These are phyloP conservation scores for Salmacisia buchloeana DNA, from an alignment of 1,284 basidiomycete genomes.

Conservation along the genomic window DNA sequence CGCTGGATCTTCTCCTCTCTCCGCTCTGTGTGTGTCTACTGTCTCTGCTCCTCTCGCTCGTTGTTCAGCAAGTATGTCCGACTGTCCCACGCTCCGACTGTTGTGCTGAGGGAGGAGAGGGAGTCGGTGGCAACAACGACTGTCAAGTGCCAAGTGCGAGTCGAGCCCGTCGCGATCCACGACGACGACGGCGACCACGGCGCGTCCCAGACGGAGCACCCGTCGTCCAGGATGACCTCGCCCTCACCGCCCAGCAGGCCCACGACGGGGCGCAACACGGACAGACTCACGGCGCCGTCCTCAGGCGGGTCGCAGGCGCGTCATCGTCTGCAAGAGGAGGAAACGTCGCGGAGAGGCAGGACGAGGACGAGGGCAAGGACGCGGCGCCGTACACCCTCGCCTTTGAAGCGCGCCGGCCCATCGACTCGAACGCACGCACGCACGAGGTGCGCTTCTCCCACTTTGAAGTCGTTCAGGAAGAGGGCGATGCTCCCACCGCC, in stretches of 20 bases:
- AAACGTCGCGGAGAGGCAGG: no score
- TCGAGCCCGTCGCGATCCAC: no score
- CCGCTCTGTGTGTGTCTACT: no score
- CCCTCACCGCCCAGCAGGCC: not conserved
- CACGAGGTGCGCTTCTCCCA: not conserved
- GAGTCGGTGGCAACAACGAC: no score
- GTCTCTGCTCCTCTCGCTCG: no score
- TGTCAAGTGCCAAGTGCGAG: no score
- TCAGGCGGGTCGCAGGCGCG: not conserved
- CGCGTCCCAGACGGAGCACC: not conserved
- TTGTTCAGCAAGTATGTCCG: no score
- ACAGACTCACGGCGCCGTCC: not conserved
- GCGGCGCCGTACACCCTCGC: not conserved
- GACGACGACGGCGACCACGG: not conserved
- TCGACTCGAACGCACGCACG: not conserved
- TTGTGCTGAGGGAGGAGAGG: not conserved
- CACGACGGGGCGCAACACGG: not conserved
- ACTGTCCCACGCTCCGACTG: not conserved
- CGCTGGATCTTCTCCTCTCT: no score
- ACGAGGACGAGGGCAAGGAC: no score
- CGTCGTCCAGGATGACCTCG: no score
- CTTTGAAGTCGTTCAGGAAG: no score
- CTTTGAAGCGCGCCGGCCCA: conserved; percentile 4
- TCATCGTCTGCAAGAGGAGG: not conserved
- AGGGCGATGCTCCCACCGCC: no score